Evolutionary conservation across 768 basidiomycete genomes (phyloP).

Genomic region (Tulasnella sp.): DNA sequence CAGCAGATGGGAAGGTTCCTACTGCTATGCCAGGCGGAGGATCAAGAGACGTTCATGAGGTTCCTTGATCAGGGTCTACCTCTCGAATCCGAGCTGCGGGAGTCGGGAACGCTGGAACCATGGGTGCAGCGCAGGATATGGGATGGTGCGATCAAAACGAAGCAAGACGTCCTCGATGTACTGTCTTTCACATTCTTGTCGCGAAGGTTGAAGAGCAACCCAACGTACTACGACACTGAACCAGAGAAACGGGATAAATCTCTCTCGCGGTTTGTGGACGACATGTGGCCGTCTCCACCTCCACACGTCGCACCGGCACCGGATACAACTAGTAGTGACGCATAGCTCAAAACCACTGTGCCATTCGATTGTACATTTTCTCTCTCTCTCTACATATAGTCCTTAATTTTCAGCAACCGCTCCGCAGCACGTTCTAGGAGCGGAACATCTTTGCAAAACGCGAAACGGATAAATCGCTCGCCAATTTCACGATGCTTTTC

Average conservation of each 20-base stretch:
- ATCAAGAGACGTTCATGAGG: conserved; percentile 65
- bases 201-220: conserved; percentile 62
- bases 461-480: conserved; percentile 78
- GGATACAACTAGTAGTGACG: not conserved
- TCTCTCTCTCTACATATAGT: conserved; percentile 37
- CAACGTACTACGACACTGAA: conserved; percentile 66
- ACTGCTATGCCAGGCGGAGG: conserved; percentile 83
- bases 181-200: conserved; percentile 76
- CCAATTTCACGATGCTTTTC: conserved; percentile 77
- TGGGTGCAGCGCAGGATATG: conserved; percentile 20
- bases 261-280: conserved; percentile 63
- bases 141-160: conserved; percentile 34
- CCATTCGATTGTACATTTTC: too few species aligned
- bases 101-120: conserved; percentile 25
- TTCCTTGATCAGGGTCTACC: conserved; percentile 85
- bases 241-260: conserved; percentile 39
- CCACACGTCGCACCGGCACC: not conserved
- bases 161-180: conserved; percentile 62
- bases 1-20: conserved; percentile 47
- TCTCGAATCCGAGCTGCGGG: conserved; percentile 68
- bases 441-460: conserved; percentile 91
- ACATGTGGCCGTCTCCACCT: conserved; percentile 22
- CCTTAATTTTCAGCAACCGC: conserved; percentile 61
- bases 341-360: too few species aligned
- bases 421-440: conserved; percentile 75